Conservation (phyloP, 1,284 basidiomycete species). For the Sporisorium reilianum region DNA sequence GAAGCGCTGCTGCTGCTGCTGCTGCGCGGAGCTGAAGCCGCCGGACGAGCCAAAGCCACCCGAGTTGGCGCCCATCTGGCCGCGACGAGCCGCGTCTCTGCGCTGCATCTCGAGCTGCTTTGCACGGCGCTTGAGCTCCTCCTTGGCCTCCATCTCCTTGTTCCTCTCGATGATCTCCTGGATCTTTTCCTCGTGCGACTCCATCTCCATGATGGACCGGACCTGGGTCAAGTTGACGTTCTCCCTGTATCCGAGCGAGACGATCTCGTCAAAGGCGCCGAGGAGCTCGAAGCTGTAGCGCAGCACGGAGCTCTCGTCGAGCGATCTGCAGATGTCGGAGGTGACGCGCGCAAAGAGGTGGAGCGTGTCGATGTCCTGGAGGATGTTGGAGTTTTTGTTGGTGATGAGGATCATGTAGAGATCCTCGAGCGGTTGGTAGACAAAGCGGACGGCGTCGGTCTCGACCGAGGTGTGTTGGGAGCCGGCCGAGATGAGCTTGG, state of each 20-base stretch:
- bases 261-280: slow-evolving; percentile 96
- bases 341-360: slow-evolving; percentile 94
- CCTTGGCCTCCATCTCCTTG: slow-evolving; percentile 99
- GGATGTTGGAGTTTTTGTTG: slow-evolving; percentile 96
- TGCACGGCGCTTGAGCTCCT: slow-evolving; percentile 96
- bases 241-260: slow-evolving; percentile 93
- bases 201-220: slow-evolving; percentile 93
- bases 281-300: slow-evolving; percentile 94
- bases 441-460: slow-evolving; percentile 77
- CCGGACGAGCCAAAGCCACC: slow-evolving; percentile 51
- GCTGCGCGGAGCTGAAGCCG: slow-evolving; percentile 33
- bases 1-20: slow-evolving; percentile 52
- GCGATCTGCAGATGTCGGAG: slow-evolving; percentile 81
- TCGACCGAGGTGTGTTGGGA: slow-evolving; percentile 91
- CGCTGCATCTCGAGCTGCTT: slow-evolving; percentile 99
- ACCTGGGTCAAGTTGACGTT: slow-evolving; percentile 92
- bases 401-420: slow-evolving; percentile 98
- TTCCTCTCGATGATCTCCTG: slow-evolving; percentile 99
- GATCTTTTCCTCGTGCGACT: slow-evolving; percentile 99
- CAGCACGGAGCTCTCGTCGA: slow-evolving; percentile 89
- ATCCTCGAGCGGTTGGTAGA: slow-evolving; percentile 98
- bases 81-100: slow-evolving; percentile 71
- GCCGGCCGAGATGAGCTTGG: slow-evolving; percentile 95
- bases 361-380: slow-evolving; percentile 97
- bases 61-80: slow-evolving; percentile 45